Percentiles rank a stretch among this genome's conserved stretches.
Conservation (phyloP, 2,329 filamentous ascomycete species). For the Xylaria sp. region DNA sequence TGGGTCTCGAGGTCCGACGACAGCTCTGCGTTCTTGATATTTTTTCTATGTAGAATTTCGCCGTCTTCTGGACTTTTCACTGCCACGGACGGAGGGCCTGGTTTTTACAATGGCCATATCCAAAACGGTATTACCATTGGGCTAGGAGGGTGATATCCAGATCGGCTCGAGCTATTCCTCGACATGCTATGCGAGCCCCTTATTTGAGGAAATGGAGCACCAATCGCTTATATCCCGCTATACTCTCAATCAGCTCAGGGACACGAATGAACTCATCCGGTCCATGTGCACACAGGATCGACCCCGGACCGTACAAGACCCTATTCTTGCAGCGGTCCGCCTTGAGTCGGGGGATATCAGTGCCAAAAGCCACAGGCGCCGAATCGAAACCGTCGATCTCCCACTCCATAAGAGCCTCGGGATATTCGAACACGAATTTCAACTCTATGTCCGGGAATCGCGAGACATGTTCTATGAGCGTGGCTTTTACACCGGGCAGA, state of each 20-base stretch:
- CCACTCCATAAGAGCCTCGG: constrained; percentile 37
- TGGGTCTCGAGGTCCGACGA: background rate
- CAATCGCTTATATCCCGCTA: constrained; percentile 34
- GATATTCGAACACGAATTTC: constrained; percentile 34
- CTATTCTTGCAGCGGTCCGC: constrained; percentile 28
- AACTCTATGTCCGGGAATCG: constrained; percentile 32
- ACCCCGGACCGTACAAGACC: constrained; percentile 37
- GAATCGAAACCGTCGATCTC: constrained; percentile 36
- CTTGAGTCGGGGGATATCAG: constrained; percentile 35
- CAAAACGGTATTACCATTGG: too few relatives aligned
- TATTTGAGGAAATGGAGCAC: constrained; percentile 12
- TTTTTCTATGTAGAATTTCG: background rate
- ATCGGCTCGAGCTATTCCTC: background rate
- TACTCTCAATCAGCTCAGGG: constrained; percentile 34
- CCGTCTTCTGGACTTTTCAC: background rate
- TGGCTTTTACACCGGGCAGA: constrained; percentile 32
- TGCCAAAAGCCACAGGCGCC: constrained; percentile 36
- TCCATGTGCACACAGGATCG: constrained; percentile 37
- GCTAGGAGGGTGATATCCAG: background rate
- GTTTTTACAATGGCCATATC: background rate
- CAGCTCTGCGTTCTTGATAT: background rate
- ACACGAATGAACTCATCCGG: constrained; percentile 34
- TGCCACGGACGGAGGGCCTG: background rate
- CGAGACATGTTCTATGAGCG: constrained; percentile 32
- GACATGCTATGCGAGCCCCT: background rate